Percentiles rank a stretch among this genome's conserved stretches.
Conservation (phyloP, 495 filamentous ascomycete species). For the Talaromyces thailandensis region DNA sequence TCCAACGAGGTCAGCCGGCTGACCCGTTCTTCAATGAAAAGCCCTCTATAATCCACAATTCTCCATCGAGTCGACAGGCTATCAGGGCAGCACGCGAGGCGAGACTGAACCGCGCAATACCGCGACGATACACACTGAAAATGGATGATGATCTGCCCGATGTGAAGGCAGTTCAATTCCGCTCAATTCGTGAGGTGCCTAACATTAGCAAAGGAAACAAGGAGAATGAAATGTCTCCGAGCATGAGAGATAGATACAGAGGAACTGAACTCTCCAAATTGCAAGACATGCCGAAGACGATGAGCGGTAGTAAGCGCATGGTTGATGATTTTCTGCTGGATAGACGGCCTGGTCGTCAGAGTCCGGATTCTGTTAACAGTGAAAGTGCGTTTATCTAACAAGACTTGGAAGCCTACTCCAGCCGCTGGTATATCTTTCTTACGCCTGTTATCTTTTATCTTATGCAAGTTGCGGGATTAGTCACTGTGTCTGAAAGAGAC, state of each 20-base stretch:
- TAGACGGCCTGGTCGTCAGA: slow-evolving; percentile 19
- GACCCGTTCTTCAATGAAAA: slow-evolving; percentile 21
- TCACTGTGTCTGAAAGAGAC: neutral
- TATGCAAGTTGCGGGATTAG: neutral
- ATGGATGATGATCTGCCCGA: slow-evolving; percentile 11
- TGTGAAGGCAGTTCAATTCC: slow-evolving; percentile 17
- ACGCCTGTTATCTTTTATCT: neutral
- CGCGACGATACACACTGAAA: neutral
- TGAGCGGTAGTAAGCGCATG: slow-evolving; percentile 45
- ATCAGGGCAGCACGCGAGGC: slow-evolving; percentile 6
- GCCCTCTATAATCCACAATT: slow-evolving; percentile 23
- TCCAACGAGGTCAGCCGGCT: slow-evolving; percentile 16
- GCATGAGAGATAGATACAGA: slow-evolving; percentile 13
- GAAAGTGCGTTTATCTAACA: neutral
- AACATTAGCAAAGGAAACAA: slow-evolving; percentile 21
- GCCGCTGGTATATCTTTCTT: neutral
- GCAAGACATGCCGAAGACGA: slow-evolving; percentile 16
- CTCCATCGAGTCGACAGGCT: slow-evolving; percentile 13
- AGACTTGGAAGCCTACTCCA: neutral
- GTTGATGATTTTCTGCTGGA: slow-evolving; percentile 52
- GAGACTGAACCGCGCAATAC: neutral
- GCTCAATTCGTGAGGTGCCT: slow-evolving; percentile 18
- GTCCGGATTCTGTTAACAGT: neutral
- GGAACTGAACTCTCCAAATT: slow-evolving; percentile 14
- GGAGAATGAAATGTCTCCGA: slow-evolving; percentile 21